phyloP scores from a whole-genome alignment of 805 yeast genomes.

The Kodamaea laetipori region DNA sequence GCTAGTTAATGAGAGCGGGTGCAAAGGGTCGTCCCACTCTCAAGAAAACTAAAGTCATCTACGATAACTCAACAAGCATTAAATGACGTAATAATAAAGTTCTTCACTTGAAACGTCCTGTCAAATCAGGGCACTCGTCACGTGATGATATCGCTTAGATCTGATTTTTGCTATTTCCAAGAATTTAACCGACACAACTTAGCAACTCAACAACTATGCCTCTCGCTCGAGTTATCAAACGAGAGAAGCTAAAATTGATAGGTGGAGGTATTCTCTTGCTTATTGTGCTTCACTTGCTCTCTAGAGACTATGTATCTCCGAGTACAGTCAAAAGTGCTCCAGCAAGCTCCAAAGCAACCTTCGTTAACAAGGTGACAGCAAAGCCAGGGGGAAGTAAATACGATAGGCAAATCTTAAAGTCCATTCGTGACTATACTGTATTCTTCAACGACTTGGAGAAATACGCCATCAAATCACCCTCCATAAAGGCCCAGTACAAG shows the following conservation, averaged over 20 bases:
- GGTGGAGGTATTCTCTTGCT: slow-evolving; percentile 6
- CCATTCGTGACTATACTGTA: slow-evolving; percentile 26
- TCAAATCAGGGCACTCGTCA: no score
- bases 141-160: no score
- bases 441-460: slow-evolving; percentile 37
- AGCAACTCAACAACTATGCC: slow-evolving; percentile 6
- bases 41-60: no score
- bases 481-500: slow-evolving; percentile 46
- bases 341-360: neutral
- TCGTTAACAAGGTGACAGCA: neutral
- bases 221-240: slow-evolving; percentile 11
- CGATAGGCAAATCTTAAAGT: neutral
- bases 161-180: neutral
- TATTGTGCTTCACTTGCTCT: slow-evolving; percentile 8
- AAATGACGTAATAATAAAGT: no score
- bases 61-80: no score
- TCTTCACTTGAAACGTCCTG: no score
- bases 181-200: neutral
- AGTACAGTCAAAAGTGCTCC: neutral
- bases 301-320: neutral
- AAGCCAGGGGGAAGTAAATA: slow-evolving; percentile 1
- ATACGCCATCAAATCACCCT: slow-evolving; percentile 39
- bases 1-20: no score
- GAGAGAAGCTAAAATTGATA: slow-evolving; percentile 14
- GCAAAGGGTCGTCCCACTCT: no score